Evolutionary conservation across 148 eudicot species (phyloP).

Genomic region (Rhododendron vialii): DNA sequence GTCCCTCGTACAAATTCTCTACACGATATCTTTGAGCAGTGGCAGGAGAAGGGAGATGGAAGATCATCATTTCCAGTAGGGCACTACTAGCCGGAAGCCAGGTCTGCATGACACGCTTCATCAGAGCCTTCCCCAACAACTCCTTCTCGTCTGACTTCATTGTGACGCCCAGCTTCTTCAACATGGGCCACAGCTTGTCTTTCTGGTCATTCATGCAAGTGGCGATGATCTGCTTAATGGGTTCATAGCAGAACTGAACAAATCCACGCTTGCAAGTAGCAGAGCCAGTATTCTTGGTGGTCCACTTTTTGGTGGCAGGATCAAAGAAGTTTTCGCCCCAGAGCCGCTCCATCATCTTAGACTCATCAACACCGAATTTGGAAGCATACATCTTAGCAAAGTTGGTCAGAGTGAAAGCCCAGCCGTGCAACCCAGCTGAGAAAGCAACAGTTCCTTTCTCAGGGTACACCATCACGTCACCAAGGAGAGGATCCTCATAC

Average conservation of each 20-base stretch:
- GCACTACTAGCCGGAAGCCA: slow-evolving; percentile 83
- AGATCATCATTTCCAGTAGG: slow-evolving; percentile 78
- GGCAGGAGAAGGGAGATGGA: slow-evolving; percentile 69
- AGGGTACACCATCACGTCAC: slow-evolving; percentile 77
- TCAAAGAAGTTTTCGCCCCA: slow-evolving; percentile 91
- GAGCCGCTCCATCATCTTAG: slow-evolving; percentile 83
- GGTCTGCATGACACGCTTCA: slow-evolving; percentile 84
- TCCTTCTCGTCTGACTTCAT: slow-evolving; percentile 74
- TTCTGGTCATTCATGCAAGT: slow-evolving; percentile 86
- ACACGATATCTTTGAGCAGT: slow-evolving; percentile 78
- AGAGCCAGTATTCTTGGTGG: slow-evolving; percentile 58
- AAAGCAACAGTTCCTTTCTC: slow-evolving; percentile 90
- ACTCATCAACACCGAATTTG: slow-evolving; percentile 61
- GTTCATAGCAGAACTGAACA: slow-evolving; percentile 84
- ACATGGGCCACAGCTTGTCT: slow-evolving; percentile 78
- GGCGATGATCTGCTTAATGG: slow-evolving; percentile 69
- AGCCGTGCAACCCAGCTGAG: slow-evolving; percentile 83
- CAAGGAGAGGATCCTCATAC: slow-evolving; percentile 75
- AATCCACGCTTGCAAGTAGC: slow-evolving; percentile 76
- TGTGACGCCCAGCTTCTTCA: slow-evolving; percentile 58
- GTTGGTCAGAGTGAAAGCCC: slow-evolving; percentile 78
- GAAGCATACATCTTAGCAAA: slow-evolving; percentile 81
- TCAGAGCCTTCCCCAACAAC: slow-evolving; percentile 62
- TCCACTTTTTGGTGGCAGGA: slow-evolving; percentile 81
- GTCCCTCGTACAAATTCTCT: slow-evolving; percentile 80